Percentiles rank a stretch among this genome's conserved stretches.
phyloP scores from a whole-genome alignment of 1,284 basidiomycete species.

The Ceratobasidium sp. region DNA sequence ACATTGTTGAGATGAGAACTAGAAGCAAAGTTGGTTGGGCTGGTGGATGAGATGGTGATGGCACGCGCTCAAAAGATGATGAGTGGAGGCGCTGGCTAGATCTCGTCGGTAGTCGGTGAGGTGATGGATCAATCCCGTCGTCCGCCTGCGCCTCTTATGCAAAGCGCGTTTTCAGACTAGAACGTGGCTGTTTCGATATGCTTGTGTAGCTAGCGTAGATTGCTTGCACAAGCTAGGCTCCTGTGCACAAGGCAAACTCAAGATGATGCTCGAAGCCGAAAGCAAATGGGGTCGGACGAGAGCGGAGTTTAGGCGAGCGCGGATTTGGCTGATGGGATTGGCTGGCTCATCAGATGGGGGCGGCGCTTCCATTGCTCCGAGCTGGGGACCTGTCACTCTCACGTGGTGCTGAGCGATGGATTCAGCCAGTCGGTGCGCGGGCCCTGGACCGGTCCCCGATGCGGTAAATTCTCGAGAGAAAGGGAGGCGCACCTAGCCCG shows the following conservation, averaged over 20 bases:
- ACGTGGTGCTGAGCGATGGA: slow-evolving; percentile 18
- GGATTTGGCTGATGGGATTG: background rate
- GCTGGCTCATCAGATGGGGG: slow-evolving; percentile 8
- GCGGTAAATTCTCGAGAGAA: slow-evolving; percentile 21
- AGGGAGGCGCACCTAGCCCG: slow-evolving; percentile 33
- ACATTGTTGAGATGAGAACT: slow-evolving; percentile 19
- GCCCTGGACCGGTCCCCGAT: slow-evolving; percentile 37
- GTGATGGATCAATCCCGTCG: slow-evolving; percentile 29
- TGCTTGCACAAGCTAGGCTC: slow-evolving; percentile 20
- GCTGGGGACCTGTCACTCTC: slow-evolving; percentile 12
- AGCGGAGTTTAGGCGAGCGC: slow-evolving; percentile 34
- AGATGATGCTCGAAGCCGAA: slow-evolving; percentile 41
- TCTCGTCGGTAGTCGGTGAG: slow-evolving; percentile 19
- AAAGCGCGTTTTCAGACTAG: slow-evolving; percentile 19
- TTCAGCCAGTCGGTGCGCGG: slow-evolving; percentile 1
- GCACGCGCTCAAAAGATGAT: slow-evolving; percentile 17
- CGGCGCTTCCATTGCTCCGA: background rate
- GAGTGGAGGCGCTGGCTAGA: slow-evolving; percentile 2
- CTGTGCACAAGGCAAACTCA: slow-evolving; percentile 36
- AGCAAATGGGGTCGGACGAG: slow-evolving; percentile 37
- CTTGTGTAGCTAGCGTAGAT: background rate
- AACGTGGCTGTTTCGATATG: slow-evolving; percentile 32
- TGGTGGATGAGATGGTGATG: slow-evolving; percentile 26
- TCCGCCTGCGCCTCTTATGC: slow-evolving; percentile 40
- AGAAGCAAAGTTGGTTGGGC: background rate